Conservation (phyloP, 306 rosid species). For the Spatholobus suberectus region DNA sequence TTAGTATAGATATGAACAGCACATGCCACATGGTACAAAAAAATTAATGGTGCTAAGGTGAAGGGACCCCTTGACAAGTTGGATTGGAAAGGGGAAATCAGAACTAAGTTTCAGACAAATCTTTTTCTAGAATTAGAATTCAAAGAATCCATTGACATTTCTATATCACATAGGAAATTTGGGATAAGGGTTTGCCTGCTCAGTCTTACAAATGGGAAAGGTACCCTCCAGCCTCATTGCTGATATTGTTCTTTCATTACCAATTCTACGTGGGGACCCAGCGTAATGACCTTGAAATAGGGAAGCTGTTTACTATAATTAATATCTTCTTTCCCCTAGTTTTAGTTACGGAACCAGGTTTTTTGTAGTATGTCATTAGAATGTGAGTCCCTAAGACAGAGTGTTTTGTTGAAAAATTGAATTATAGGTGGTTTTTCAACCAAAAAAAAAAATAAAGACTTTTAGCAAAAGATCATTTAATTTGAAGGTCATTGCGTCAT, state of each 20-base stretch:
- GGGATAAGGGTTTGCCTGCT: slow-evolving; percentile 37
- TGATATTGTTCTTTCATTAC: slow-evolving; percentile 38
- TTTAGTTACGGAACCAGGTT: slow-evolving; percentile 36
- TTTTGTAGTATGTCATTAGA: slow-evolving; percentile 28
- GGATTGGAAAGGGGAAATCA: slow-evolving; percentile 7
- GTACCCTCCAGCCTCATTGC: slow-evolving; percentile 22
- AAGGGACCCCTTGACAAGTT: slow-evolving; percentile 43
- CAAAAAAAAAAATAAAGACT: not conserved
- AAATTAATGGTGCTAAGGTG: slow-evolving; percentile 17
- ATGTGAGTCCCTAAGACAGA: not conserved
- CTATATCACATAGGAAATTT: slow-evolving; percentile 24
- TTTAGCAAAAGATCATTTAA: slow-evolving; percentile 23
- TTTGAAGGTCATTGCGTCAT: slow-evolving; percentile 38
- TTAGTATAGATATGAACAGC: slow-evolving; percentile 3
- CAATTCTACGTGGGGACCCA: slow-evolving; percentile 35
- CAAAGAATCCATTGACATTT: slow-evolving; percentile 40
- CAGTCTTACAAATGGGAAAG: slow-evolving; percentile 29
- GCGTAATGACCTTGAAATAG: slow-evolving; percentile 28
- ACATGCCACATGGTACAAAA: not conserved
- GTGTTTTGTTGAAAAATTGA: slow-evolving; percentile 27
- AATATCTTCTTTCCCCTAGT: slow-evolving; percentile 14
- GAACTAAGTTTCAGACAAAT: slow-evolving; percentile 26
- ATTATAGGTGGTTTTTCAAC: slow-evolving; percentile 23
- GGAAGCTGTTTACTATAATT: slow-evolving; percentile 35
- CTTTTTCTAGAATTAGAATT: slow-evolving; percentile 38